Evolutionary conservation across 176 grass and related monocot genomes (phyloP).

Genomic region (Hyparrhenia diplandra): DNA sequence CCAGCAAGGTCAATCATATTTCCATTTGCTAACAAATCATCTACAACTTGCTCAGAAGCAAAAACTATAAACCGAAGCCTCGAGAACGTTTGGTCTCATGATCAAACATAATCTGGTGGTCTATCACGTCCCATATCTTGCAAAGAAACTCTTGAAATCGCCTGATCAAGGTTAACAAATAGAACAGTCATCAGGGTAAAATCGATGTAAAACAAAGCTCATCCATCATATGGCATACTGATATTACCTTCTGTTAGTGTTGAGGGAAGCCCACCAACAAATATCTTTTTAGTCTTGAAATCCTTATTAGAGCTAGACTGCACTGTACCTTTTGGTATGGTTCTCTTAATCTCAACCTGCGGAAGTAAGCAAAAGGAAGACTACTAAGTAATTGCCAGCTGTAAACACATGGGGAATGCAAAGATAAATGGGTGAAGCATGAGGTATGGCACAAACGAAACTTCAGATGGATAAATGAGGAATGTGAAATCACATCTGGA

Average conservation of each 20-base stretch:
- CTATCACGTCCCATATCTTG: conserved; percentile 72
- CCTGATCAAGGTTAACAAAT: conserved; percentile 47
- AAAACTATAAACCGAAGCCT: conserved; percentile 99
- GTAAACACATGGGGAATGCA: too few species aligned
- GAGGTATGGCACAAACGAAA: background rate
- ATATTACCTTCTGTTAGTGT: conserved; percentile 72
- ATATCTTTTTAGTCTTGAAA: conserved; percentile 92
- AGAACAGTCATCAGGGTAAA: conserved; percentile 32
- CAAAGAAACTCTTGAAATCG: conserved; percentile 80
- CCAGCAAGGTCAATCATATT: conserved; percentile 87
- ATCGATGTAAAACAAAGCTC: conserved; percentile 1
- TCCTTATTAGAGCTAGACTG: conserved; percentile 53
- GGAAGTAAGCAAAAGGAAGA: too few species aligned
- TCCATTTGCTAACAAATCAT: conserved; percentile 87
- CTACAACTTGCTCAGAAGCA: conserved; percentile 82
- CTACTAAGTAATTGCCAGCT: background rate
- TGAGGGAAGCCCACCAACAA: conserved; percentile 80
- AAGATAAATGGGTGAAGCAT: background rate
- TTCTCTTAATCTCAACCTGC: conserved; percentile 97
- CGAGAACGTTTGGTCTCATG: conserved; percentile 76
- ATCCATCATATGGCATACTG: background rate
- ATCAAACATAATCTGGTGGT: conserved; percentile 88
- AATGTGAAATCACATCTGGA: background rate
- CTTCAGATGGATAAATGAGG: background rate
- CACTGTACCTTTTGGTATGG: conserved; percentile 73